phyloP scores from a whole-genome alignment of 116 monocot species.

The Phalaenopsis hybrid region DNA sequence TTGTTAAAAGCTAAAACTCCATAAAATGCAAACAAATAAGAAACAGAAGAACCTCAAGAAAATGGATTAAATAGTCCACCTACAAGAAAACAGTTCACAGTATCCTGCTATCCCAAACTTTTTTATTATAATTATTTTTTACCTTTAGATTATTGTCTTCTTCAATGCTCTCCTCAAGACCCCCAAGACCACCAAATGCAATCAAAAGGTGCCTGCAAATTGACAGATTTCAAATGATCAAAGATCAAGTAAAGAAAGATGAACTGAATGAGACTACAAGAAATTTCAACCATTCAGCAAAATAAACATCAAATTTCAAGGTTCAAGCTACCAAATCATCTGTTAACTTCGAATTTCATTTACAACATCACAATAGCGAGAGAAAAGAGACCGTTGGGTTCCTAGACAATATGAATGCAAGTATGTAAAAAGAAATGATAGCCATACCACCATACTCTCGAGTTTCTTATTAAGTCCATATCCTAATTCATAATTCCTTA shows the following conservation, averaged over 20 bases:
- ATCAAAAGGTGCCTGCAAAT: constrained; percentile 76
- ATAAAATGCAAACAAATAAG: background rate
- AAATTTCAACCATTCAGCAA: background rate
- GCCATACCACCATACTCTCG: no score
- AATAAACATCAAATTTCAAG: background rate
- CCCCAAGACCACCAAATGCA: constrained; percentile 86
- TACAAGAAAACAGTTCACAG: no score
- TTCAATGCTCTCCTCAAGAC: constrained; percentile 91
- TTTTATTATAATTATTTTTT: background rate
- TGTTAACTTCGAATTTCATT: background rate
- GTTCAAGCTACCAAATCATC: background rate
- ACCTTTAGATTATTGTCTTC: constrained; percentile 81
- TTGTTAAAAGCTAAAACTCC: background rate
- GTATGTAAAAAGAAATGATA: no score
- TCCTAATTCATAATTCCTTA: background rate
- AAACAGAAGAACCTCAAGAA: background rate
- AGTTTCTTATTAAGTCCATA: no score
- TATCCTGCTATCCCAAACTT: background rate
- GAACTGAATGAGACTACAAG: background rate
- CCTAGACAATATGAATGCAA: no score
- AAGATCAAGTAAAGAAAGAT: background rate
- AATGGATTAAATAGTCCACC: background rate
- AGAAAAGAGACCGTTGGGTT: no score
- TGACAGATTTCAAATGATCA: background rate
- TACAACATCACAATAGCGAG: background rate